Conservation (phyloP, 1,139 yeast genomes). For the Lizanozyma gosingica region DNA sequence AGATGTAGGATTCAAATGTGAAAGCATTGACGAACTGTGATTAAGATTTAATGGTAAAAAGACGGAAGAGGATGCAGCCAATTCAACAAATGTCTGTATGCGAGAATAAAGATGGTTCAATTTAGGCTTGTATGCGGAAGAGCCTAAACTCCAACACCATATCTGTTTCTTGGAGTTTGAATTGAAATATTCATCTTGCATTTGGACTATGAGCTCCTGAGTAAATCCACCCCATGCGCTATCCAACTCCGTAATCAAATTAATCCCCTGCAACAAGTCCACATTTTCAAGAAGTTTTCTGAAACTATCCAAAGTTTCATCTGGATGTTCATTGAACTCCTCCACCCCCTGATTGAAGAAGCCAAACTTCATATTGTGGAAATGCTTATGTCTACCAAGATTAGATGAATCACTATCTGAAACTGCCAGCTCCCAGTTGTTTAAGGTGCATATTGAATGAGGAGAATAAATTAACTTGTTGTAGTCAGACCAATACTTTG, state of each 20-base stretch:
- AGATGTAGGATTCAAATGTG: neutral
- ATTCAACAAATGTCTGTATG: neutral
- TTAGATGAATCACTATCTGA: slow-evolving; percentile 1
- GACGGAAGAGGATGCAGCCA: neutral
- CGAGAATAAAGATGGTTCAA: neutral
- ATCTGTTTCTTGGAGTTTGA: neutral
- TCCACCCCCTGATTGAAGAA: slow-evolving; percentile 20
- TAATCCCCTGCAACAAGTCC: slow-evolving; percentile 66
- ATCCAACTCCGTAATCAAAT: slow-evolving; percentile 58
- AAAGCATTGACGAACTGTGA: neutral
- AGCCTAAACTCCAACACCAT: neutral
- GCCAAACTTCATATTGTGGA: slow-evolving; percentile 21
- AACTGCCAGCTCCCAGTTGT: slow-evolving; percentile 40
- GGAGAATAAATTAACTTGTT: slow-evolving; percentile 64
- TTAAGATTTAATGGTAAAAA: neutral
- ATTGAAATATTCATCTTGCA: slow-evolving; percentile 59
- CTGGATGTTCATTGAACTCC: slow-evolving; percentile 30
- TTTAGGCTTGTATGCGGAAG: neutral
- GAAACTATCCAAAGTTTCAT: slow-evolving; percentile 50
- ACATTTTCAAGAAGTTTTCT: slow-evolving; percentile 66
- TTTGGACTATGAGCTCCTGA: slow-evolving; percentile 35
- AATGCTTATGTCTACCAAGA: slow-evolving; percentile 19
- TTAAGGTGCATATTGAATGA: slow-evolving; percentile 40
- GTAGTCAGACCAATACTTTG: slow-evolving; percentile 78
- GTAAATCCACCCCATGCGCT: slow-evolving; percentile 83